Base-by-base conservation (phyloP, 2,329 filamentous ascomycete genomes). In the Apiospora marii region DNA sequence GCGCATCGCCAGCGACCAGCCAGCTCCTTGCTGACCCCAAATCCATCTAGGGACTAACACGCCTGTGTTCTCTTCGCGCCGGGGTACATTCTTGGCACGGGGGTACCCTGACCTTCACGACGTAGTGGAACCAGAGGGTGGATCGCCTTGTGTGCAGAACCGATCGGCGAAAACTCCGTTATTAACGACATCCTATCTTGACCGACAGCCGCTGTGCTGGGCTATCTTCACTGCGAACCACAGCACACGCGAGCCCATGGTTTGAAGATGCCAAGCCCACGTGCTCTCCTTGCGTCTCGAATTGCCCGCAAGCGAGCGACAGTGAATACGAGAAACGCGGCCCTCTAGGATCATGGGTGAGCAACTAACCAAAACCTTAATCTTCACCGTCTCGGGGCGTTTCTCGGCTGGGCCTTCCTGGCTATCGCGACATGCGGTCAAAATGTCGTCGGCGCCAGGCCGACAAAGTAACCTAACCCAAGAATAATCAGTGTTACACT, bases 321-420 rank as follows among this genome's bases (percentile, higher is more conserved):
- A 41, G 30, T 34, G 58, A 13, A 64, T 64, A n/a, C 16, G 58
- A 41, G 58, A 13, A 12, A n/a, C 8, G 58, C 41, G 19, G 30
- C 30, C 30, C 10, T 61, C 53, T 8, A 61, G 53, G 19, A n/a
- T 61, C 53, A 61, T 61, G 49, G 49, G n/a, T 30, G 53, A 61
- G 19, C 19, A 61, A 37, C 13, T 13, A n/a, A n/a, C 1, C 3
- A 22, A 61, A 61, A 61, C 30, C 30, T 61, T 61, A 13, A 48
- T 48, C 37, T n/a, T 61, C 30, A 37, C 53, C 53, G 53, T 30
- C 30, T 34, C 51, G 53, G 27, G 7, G 16, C 0, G 1, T 61
- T 37, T 61, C 30, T 37, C 30, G 16, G 16, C 30, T 5, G 6
- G 30, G 16, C 0, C 12, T 61, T 61, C 19, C 30, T 37, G 27